Evolutionary conservation across 2,329 filamentous ascomycete species (phyloP), one percentile per base, ranked within the genome.

Genomic region (Exophiala alcalophila): DNA sequence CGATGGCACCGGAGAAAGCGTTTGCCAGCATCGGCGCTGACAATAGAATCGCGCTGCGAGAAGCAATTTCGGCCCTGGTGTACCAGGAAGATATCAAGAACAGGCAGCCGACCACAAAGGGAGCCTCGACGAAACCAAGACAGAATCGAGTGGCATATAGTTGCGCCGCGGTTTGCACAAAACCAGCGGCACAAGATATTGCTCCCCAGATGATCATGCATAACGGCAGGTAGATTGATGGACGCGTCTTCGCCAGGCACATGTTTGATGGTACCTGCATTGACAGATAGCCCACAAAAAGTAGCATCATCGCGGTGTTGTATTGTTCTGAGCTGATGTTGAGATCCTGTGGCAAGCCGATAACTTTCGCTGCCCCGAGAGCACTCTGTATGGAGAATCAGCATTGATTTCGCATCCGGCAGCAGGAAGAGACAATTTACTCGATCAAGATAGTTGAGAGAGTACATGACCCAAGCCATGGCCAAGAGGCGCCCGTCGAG

Each of bases 71-170:
- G 4, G 36, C 37, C 16, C 40, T 38, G 11, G 41, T 49, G 19
- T 44, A 83, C 76, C 78, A 83, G 65, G 78, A 78, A 1, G 74
- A 77, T 3, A 81, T 63, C 43, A 80, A 76, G 55, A 76, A 80
- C 20, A 76, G 68, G 8, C 77, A 67, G 4, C 71, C 73, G 0
- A 74, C 75, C 45, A 76, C 73, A 32, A 77, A 70, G 4, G 72
- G 73, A 14, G 68, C 69, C 47, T 78, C 76, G 9, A 69, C 64
- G 11, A 77, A 56, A 12, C 65, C 65, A 2, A 65, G 51, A 31
- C 67, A 58, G 55, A 68, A 67, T 2, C 66, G 61, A 20, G 65
- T 23, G 3, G 27, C 29, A 14, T 36, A 40, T 19, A 46, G 25
- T 18, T 24, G 12, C 14, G 23, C 23, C 2, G 39, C 23, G 4